Evolutionary conservation across 805 yeast species (phyloP).

Genomic region (Saccharomycopsis schoenii): DNA sequence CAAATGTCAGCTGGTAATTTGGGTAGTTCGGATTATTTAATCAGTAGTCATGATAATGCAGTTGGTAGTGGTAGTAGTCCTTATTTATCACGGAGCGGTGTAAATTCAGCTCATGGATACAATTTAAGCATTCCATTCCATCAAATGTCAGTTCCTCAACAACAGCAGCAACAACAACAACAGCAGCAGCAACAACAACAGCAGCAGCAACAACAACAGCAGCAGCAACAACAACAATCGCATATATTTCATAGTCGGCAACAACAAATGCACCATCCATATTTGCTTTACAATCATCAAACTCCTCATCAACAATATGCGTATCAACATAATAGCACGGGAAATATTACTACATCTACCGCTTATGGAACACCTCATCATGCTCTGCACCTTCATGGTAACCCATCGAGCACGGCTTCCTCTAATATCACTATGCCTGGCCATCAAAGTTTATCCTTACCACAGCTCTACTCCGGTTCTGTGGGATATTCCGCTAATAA

Average conservation of each 20-base stretch:
- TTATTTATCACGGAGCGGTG: neutral
- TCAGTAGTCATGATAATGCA: too few relatives aligned
- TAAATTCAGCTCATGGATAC: neutral
- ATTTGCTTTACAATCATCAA: neutral
- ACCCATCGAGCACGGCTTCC: neutral
- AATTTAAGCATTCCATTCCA: neutral
- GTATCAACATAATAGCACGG: neutral
- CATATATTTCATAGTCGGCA: neutral
- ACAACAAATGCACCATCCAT: neutral
- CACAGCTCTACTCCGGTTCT: neutral
- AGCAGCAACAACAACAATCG: neutral
- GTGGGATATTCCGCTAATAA: neutral
- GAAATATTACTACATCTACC: neutral
- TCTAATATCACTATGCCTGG: neutral
- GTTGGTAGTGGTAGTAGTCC: neutral
- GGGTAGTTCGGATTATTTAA: neutral
- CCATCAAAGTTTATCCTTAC: slow-evolving; percentile 1
- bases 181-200: too few relatives aligned
- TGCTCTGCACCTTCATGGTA: neutral
- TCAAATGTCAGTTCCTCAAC: neutral
- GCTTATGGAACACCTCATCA: neutral
- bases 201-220: too few relatives aligned
- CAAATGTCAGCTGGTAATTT: neutral
- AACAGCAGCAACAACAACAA: too few relatives aligned
- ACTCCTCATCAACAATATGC: neutral